phyloP scores from a whole-genome alignment of 768 basidiomycete genomes.

The Kwoniella heveanensis region DNA sequence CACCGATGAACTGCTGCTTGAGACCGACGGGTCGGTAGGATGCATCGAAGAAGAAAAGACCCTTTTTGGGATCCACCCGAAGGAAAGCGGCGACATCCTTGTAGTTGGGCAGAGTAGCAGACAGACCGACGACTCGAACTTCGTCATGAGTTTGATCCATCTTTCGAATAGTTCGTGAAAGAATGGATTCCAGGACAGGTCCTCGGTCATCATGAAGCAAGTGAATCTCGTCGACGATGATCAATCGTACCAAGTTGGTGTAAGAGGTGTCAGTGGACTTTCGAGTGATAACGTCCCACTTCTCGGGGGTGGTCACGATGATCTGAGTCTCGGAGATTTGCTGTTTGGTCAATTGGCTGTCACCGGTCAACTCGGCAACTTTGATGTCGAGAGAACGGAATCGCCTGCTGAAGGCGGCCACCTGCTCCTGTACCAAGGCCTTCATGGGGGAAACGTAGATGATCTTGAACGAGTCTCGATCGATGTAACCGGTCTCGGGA shows the following conservation, averaged over 20 bases:
- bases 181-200: conserved; percentile 87
- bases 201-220: conserved; percentile 96
- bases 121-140: conserved; percentile 90
- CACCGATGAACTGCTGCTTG: conserved; percentile 93
- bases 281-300: conserved; percentile 99
- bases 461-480: conserved; percentile 89
- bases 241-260: conserved; percentile 90
- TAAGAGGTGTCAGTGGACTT: conserved; percentile 96
- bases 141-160: conserved; percentile 95
- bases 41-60: conserved; percentile 95
- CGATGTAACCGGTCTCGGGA: conserved; percentile 74
- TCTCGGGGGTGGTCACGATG: conserved; percentile 97
- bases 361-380: conserved; percentile 94
- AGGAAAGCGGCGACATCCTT: conserved; percentile 97
- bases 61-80: conserved; percentile 85
- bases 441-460: conserved; percentile 99
- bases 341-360: conserved; percentile 95
- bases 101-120: conserved; percentile 97
- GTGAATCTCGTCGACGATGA: conserved; percentile 99
- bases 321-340: conserved; percentile 97
- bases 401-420: conserved; percentile 84
- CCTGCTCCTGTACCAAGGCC: conserved; percentile 97
- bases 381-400: conserved; percentile 72
- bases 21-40: conserved; percentile 91
- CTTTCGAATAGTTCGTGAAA: conserved; percentile 83